Percentiles rank a stretch among this genome's conserved stretches.
Conservation (phyloP, 225 moss, liverwort and hornwort species). For the Polytrichum formosum region DNA sequence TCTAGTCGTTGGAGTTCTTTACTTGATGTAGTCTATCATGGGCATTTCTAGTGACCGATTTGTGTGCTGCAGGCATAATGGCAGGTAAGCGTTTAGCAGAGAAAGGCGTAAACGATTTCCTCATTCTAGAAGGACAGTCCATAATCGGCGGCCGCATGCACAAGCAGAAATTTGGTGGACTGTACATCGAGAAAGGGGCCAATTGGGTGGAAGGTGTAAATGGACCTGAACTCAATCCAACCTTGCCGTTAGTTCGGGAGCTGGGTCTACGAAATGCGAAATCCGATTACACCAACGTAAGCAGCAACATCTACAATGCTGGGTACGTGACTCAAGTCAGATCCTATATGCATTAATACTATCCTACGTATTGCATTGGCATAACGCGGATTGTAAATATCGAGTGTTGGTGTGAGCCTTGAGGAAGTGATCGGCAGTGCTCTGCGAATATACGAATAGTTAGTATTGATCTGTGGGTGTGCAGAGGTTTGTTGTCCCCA, state of each 20-base stretch:
- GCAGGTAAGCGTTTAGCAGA: slow-evolving; percentile 57
- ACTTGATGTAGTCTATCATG: too few relatives aligned
- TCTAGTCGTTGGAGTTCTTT: too few relatives aligned
- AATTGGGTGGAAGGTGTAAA: slow-evolving; percentile 85
- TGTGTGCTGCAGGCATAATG: slow-evolving; percentile 47
- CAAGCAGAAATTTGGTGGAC: slow-evolving; percentile 41
- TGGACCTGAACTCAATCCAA: slow-evolving; percentile 52
- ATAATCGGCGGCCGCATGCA: slow-evolving; percentile 65
- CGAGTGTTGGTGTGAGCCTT: too few relatives aligned
- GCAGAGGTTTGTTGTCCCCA: slow-evolving; percentile 39
- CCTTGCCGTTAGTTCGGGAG: slow-evolving; percentile 50
- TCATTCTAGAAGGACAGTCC: slow-evolving; percentile 54
- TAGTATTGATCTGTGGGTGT: not conserved
- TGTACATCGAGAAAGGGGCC: slow-evolving; percentile 58
- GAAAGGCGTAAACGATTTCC: slow-evolving; percentile 45
- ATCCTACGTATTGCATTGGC: too few relatives aligned
- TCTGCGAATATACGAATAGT: too few relatives aligned
- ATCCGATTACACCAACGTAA: slow-evolving; percentile 45
- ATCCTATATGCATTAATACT: not conserved
- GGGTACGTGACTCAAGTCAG: slow-evolving; percentile 1
- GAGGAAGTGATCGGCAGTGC: too few relatives aligned
- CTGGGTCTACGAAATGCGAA: slow-evolving; percentile 36
- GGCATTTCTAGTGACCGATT: too few relatives aligned
- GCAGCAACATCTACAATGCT: slow-evolving; percentile 54
- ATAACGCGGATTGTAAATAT: too few relatives aligned